These are phyloP conservation scores for Teratosphaeria gauchensis DNA, from an alignment of 2,329 filamentous ascomycete species.

Conservation along the genomic window DNA sequence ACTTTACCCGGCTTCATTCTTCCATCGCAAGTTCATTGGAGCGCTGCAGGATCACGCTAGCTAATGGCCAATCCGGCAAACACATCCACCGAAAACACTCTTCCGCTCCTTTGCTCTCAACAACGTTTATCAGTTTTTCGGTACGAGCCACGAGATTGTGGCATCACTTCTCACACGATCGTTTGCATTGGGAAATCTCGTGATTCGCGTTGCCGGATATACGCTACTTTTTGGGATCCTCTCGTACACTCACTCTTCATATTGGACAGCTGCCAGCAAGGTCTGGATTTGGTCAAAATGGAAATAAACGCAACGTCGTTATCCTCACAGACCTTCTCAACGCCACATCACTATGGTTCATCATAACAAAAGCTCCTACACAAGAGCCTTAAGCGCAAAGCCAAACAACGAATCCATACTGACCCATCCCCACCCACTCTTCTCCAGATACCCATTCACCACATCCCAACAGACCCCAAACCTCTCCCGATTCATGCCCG, in stretches of 20 bases:
- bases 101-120: background rate
- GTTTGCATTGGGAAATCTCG: too few species aligned
- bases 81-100: background rate
- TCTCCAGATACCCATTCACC: conserved; percentile 48
- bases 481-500: conserved; percentile 69
- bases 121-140: background rate
- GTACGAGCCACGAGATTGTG: background rate
- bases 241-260: too few species aligned
- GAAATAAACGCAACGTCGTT: background rate
- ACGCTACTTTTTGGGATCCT: too few species aligned
- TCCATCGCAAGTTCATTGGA: background rate
- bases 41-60: background rate
- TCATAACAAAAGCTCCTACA: background rate
- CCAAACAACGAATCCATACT: conserved; percentile 40
- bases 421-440: conserved; percentile 32
- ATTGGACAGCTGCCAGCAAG: too few species aligned
- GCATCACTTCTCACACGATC: background rate
- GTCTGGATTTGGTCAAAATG: background rate
- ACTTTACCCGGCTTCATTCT: background rate
- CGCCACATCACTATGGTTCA: background rate
- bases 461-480: conserved; percentile 68
- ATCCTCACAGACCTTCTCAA: background rate
- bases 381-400: conserved; percentile 27
- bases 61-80: background rate
- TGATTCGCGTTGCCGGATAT: too few species aligned